Base-by-base conservation (phyloP, 1,284 basidiomycete genomes). In the Filobasidium uniguttulatum region DNA sequence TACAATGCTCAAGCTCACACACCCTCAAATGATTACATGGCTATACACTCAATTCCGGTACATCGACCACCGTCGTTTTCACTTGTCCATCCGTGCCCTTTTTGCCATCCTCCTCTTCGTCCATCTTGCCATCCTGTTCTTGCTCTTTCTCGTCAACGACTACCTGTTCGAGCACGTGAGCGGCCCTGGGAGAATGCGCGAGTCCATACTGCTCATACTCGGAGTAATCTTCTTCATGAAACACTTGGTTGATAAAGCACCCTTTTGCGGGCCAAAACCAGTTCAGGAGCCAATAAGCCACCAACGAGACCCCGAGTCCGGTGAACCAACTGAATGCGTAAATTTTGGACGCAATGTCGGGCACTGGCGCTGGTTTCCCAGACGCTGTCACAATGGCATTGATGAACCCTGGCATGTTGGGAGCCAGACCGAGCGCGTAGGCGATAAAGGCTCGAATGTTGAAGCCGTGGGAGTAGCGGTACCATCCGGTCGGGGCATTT, bases 401-500 rank as follows among this genome's bases (percentile, higher is more conserved):
- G 23, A 43, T 29, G 56, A 63, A 62, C 9, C 72, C 85, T 22
- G 85, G 80, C 8, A 85, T 79, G 61, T 87, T 88, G 69, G 87
- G 82, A 19, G 83, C 72, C 56, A 90, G 84, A 17, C 86, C 85
- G 15, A 79, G 65, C 47, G 84, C 40, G 56, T 64, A 71, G 12
- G 65, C 68, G 19, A 56, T 60, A 51, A 69, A 70, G 1, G 62
- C 70, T 73, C 81, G 73, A 67, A 80, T 76, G 71, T 85, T 85
- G 67, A 87, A 64, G 1, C 85, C 85, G 48, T 72, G 75, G 1
- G 76, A 81, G 66, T 87, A 89, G 67, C 72, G 79, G 66, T 87
- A 88, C 79, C 80, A 82, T 1, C 78, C 79, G 36, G 74, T 71
- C 50, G 70, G 69, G 37, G 69, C 62, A 3, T 75, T 66, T 43